Conservation (phyloP, 352 stramenopile genomes). For the Chrysophaeum taylorii region DNA sequence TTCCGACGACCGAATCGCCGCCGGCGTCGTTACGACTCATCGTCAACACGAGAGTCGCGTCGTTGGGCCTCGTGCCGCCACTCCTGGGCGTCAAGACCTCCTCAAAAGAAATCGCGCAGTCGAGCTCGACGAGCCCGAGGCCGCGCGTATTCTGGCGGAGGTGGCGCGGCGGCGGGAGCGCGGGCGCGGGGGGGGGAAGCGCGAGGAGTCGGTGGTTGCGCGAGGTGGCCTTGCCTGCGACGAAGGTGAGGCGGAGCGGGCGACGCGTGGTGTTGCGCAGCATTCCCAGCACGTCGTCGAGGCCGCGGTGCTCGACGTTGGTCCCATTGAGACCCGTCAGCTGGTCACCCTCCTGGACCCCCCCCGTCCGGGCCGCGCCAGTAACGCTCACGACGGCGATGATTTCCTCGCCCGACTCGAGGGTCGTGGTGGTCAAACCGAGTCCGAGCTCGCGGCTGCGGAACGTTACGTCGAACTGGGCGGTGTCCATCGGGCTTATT, state of each 20-base stretch:
- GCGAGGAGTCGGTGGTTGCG: background rate
- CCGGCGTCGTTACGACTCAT: background rate
- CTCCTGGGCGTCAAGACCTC: background rate
- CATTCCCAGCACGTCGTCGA: background rate
- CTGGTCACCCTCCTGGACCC: too few species aligned
- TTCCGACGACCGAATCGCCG: background rate
- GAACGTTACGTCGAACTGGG: background rate
- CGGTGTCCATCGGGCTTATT: too few species aligned
- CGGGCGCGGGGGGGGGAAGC: too few species aligned
- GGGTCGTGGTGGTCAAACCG: too few species aligned
- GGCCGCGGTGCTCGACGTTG: too few species aligned
- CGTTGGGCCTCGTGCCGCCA: background rate
- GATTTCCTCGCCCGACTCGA: too few species aligned
- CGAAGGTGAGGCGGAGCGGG: background rate
- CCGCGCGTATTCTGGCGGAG: too few species aligned
- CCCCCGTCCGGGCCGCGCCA: too few species aligned
- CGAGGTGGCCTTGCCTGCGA: background rate
- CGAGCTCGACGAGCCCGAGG: background rate
- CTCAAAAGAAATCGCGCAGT: background rate
- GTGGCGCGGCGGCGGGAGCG: too few species aligned
- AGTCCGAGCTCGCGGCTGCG: background rate
- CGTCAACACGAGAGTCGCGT: background rate
- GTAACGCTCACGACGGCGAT: too few species aligned
- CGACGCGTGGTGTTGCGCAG: background rate
- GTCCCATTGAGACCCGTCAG: too few species aligned